phyloP scores from a whole-genome alignment of 106 monocot genomes.

The Dactylorhiza incarnata region DNA sequence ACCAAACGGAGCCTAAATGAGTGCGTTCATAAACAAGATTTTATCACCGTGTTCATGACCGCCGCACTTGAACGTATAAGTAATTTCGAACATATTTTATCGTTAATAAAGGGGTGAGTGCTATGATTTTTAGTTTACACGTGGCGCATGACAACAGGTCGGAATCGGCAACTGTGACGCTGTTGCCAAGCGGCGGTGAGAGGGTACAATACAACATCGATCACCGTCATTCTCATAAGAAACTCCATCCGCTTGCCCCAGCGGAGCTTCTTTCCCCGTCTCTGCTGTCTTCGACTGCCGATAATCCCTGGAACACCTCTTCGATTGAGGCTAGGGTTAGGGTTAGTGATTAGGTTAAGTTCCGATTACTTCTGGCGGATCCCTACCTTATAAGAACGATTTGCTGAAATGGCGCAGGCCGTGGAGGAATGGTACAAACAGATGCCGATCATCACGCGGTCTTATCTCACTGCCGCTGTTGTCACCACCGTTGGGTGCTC shows the following conservation, averaged over 20 bases:
- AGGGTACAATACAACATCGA: neutral
- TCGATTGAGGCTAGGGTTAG: neutral
- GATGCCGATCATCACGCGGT: slow-evolving; percentile 30
- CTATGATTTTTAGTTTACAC: neutral
- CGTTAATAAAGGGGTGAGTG: no score
- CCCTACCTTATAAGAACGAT: neutral
- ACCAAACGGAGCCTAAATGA: no score
- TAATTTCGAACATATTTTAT: no score
- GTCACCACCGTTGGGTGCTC: slow-evolving; percentile 26
- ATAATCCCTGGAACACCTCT: neutral
- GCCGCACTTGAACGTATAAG: no score
- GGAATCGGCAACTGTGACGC: neutral
- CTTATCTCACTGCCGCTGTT: slow-evolving; percentile 27
- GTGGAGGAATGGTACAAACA: slow-evolving; percentile 35
- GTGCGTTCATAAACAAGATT: no score
- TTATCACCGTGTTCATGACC: no score
- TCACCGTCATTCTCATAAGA: no score
- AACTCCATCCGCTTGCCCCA: neutral
- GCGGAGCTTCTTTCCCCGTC: neutral
- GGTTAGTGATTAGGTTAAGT: neutral
- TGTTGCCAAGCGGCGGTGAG: neutral
- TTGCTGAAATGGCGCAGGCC: slow-evolving; percentile 19
- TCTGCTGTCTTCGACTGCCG: neutral
- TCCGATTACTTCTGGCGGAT: neutral
- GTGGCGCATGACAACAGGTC: neutral